These are phyloP conservation scores for Mycothermus thermophilus DNA, from an alignment of 495 filamentous ascomycete genomes.

Conservation along the genomic window DNA sequence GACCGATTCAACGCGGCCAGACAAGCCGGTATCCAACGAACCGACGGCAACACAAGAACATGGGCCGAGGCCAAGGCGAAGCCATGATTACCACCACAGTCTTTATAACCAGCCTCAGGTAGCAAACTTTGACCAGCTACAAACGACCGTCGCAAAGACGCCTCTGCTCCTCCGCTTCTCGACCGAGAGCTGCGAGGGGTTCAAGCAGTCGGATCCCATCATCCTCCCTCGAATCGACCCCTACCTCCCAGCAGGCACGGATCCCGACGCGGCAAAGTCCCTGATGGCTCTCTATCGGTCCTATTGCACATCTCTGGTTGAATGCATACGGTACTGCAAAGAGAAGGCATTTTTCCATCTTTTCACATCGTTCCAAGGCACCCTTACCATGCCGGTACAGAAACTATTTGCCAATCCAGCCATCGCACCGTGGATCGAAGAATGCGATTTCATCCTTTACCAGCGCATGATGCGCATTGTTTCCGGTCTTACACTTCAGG, in stretches of 20 bases:
- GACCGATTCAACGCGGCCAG: slow-evolving; percentile 28
- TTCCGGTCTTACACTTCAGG: slow-evolving; percentile 70
- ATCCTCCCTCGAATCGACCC: slow-evolving; percentile 62
- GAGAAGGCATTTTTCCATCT: slow-evolving; percentile 88
- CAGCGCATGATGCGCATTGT: slow-evolving; percentile 89
- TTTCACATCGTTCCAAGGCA: slow-evolving; percentile 92
- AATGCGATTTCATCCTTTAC: slow-evolving; percentile 91
- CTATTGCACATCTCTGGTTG: slow-evolving; percentile 86
- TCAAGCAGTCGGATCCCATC: slow-evolving; percentile 50
- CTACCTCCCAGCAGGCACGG: slow-evolving; percentile 62
- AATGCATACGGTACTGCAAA: slow-evolving; percentile 88
- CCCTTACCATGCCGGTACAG: slow-evolving; percentile 91
- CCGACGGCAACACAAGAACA: too few relatives aligned
- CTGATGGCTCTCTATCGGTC: slow-evolving; percentile 78
- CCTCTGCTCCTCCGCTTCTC: slow-evolving; percentile 54
- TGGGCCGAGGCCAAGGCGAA: slow-evolving; percentile 12
- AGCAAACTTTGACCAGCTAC: slow-evolving; percentile 28
- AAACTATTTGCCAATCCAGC: slow-evolving; percentile 73
- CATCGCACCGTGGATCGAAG: slow-evolving; percentile 82
- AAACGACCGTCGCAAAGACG: slow-evolving; percentile 40
- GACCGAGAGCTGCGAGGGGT: slow-evolving; percentile 33
- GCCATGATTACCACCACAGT: slow-evolving; percentile 25
- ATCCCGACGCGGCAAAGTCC: slow-evolving; percentile 68
- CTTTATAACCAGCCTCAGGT: slow-evolving; percentile 40
- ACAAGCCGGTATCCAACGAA: slow-evolving; percentile 59